A percentile compares a stretch with the other conserved stretches of the same genome.
Evolutionary conservation across 805 yeast species (phyloP).

Genomic region (Starmerella stellata): DNA sequence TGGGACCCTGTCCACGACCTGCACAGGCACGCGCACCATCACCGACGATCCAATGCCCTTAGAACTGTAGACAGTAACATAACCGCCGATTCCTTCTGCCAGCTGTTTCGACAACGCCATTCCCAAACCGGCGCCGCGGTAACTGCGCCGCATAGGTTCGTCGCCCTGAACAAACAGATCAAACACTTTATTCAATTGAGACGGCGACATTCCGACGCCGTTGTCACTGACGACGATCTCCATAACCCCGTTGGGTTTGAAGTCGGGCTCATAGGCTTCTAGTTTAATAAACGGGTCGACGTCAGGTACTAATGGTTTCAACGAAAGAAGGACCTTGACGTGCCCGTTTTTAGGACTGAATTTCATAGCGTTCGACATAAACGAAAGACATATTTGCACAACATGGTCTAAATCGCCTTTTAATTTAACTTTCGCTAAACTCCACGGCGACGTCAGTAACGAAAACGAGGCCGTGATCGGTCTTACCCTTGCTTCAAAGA

Average conservation of each 20-base stretch:
- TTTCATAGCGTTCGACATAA: constrained; percentile 79
- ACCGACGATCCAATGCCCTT: constrained; percentile 20
- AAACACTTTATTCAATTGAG: constrained; percentile 66
- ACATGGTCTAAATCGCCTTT: constrained; percentile 81
- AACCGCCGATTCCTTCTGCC: constrained; percentile 79
- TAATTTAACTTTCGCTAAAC: constrained; percentile 33
- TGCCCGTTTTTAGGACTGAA: constrained; percentile 53
- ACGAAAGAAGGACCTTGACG: constrained; percentile 16
- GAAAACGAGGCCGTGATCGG: constrained; percentile 58
- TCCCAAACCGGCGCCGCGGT: constrained; percentile 94
- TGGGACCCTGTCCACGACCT: not conserved
- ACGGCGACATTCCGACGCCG: constrained; percentile 81
- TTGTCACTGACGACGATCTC: constrained; percentile 71
- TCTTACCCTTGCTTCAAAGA: constrained; percentile 35
- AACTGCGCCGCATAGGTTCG: constrained; percentile 73
- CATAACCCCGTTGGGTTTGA: constrained; percentile 18
- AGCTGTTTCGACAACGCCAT: constrained; percentile 75
- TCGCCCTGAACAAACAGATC: constrained; percentile 97
- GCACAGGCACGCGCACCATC: constrained; percentile 15
- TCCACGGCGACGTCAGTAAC: constrained; percentile 39
- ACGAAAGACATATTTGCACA: constrained; percentile 76
- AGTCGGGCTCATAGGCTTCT: constrained; percentile 5
- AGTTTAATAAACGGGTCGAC: constrained; percentile 2
- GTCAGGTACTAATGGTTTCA: constrained; percentile 3
- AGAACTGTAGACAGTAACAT: constrained; percentile 29